phyloP scores from a whole-genome alignment of 2,329 filamentous ascomycete genomes.

The Pestalotiopsis sp. region DNA sequence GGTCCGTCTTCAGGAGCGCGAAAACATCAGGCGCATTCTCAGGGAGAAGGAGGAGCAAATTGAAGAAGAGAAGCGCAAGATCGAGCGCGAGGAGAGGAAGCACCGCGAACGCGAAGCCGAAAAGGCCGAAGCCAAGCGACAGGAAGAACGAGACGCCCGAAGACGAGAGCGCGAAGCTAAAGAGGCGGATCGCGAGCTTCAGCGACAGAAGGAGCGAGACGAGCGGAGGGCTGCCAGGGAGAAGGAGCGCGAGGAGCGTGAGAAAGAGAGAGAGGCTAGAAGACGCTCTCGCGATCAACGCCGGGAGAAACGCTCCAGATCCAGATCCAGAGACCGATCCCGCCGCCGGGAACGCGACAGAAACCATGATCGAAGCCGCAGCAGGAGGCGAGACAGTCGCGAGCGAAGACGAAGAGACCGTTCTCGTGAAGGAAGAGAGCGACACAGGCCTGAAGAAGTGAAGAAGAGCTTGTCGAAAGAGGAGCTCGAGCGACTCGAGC shows the following conservation, averaged over 20 bases:
- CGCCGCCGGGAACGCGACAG: conserved; percentile 32
- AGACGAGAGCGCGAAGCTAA: conserved; percentile 43
- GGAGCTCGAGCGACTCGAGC: conserved; percentile 59
- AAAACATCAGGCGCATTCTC: conserved; percentile 62
- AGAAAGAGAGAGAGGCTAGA: conserved; percentile 41
- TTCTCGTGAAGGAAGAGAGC: conserved; percentile 39
- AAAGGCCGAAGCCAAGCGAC: conserved; percentile 51
- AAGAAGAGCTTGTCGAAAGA: conserved; percentile 61
- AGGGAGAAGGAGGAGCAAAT: conserved; percentile 61
- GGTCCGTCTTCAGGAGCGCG: conserved; percentile 60
- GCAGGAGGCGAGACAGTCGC: conserved; percentile 34
- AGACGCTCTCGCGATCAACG: conserved; percentile 23
- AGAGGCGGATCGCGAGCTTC: conserved; percentile 37
- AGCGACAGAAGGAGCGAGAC: conserved; percentile 57
- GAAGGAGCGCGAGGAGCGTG: conserved; percentile 30
- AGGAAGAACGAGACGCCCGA: conserved; percentile 53
- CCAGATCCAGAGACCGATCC: conserved; percentile 35
- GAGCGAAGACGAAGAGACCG: conserved; percentile 35
- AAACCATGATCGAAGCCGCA: conserved; percentile 27
- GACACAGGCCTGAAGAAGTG: conserved; percentile 42
- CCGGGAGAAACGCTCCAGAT: conserved; percentile 39
- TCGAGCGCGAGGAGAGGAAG: conserved; percentile 59
- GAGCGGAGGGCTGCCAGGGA: conserved; percentile 52
- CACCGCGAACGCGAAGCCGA: conserved; percentile 51
- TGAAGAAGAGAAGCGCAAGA: conserved; percentile 63